Base-by-base conservation (phyloP, 2,329 filamentous ascomycete species). In the Leptodontidium sp. region DNA sequence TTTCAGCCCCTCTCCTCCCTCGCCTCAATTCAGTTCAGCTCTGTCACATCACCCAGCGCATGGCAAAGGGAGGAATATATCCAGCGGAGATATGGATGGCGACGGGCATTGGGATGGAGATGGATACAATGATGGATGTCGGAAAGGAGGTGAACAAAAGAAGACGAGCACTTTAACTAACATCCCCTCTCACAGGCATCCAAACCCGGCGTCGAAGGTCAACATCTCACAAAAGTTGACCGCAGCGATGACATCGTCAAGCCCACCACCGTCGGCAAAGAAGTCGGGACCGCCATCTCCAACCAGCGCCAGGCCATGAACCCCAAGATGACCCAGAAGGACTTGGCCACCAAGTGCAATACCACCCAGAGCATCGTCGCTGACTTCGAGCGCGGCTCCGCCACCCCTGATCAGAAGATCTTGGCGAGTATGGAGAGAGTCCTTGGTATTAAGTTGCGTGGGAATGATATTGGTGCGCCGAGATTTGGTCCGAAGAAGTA, bases 211-310 rank as follows among this genome's bases (percentile, higher is more conserved):
- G 77, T 85, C 74, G 95, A 98, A 83, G 96, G 96, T 76, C 96
- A 99, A 84, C 94, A 93, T 80, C 87, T 98, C 74, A 98, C 96
- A 75, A 98, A 98, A 86, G 94, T 99, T 81, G 96, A 98, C 86
- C 94, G 95, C 75, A 91, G 90, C 80, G 94, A 98, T 85, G 96
- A 98, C 80, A 97, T 98, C 83, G 91, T 98, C 83, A 97, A 97
- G 85, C 94, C 94, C 79, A 97, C 97, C 85, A 97, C 93, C 58
- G 86, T 98, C 68, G 93, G 94, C 79, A 86, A 87, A 78, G 86
- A 88, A 67, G 93, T 98, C 73, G 93, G 92, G 77, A 89, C 93
- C 74, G 92, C 91, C 73, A 98, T 98, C 83, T 87, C 89, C 77
- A 87, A 91, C 78, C 88, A 92, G 66, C 92, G 96, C 73, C 90